Percentiles rank a stretch among this genome's conserved stretches.
These are phyloP conservation scores for Volvariella surrecta DNA, from an alignment of 1,284 basidiomycete species.

Conservation along the genomic window DNA sequence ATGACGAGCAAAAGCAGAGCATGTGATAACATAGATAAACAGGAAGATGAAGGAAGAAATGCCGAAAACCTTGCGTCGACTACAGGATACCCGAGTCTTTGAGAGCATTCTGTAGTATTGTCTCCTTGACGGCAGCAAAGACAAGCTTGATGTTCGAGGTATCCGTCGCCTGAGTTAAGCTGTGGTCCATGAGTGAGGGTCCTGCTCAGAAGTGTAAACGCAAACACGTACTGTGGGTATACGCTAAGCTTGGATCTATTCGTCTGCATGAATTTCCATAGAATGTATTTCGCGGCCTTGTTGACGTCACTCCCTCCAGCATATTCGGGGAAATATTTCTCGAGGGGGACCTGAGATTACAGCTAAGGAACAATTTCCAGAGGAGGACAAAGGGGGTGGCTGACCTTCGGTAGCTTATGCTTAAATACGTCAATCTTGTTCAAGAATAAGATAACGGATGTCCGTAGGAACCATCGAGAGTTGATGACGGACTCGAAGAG, in stretches of 20 bases:
- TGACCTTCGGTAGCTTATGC: slow-evolving; percentile 79
- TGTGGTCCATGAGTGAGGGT: slow-evolving; percentile 17
- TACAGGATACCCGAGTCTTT: slow-evolving; percentile 77
- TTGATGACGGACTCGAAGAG: slow-evolving; percentile 97
- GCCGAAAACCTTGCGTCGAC: slow-evolving; percentile 2
- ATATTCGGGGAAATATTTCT: slow-evolving; percentile 84
- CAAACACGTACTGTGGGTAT: slow-evolving; percentile 77
- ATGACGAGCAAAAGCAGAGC: too few species aligned
- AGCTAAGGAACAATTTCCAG: neutral
- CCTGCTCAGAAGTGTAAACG: slow-evolving; percentile 3
- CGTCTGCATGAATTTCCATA: slow-evolving; percentile 93
- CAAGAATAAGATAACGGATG: slow-evolving; percentile 88
- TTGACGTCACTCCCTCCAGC: slow-evolving; percentile 91
- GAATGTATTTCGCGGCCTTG: slow-evolving; percentile 96
- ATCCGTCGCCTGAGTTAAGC: slow-evolving; percentile 76
- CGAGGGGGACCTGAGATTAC: slow-evolving; percentile 74
- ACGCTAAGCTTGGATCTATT: slow-evolving; percentile 85
- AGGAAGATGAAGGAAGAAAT: neutral
- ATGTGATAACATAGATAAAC: too few species aligned
- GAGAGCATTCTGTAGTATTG: slow-evolving; percentile 86
- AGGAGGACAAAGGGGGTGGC: neutral
- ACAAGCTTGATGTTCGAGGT: slow-evolving; percentile 75
- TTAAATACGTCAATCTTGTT: slow-evolving; percentile 97
- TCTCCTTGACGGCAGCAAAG: slow-evolving; percentile 96
- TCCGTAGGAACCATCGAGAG: slow-evolving; percentile 94